Base-by-base conservation (phyloP, 2,329 filamentous ascomycete genomes). In the Penicillium sp. region DNA sequence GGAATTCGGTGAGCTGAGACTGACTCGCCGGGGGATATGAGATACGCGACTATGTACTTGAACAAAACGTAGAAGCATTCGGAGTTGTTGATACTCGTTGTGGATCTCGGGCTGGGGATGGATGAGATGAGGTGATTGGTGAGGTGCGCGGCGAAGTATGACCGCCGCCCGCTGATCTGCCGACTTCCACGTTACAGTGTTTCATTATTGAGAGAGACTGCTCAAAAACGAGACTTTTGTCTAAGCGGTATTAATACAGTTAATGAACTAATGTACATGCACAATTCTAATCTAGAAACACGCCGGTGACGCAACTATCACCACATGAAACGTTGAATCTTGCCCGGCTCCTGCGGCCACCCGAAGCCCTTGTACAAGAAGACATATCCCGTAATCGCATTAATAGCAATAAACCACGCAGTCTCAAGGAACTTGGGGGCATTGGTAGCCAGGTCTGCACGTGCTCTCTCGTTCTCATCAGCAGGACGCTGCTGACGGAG, bases 291-390 rank as follows among this genome's bases (percentile, higher is more conserved):
- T 7, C 6, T 28, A 28, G n/a, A 41, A 5, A 8, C 14, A n/a
- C 13, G 9, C 36, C 13, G 8, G 39, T n/a, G 24, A 10, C 11
- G 27, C 20, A 35, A n/a, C 10, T 14, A 39, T 55, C 58, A 83
- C 80, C 80, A 85, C 74, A 85, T 79, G 60, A 85, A 85, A 45
- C 82, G 73, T 69, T 85, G 82, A 27, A 80, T 63, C 54, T 74
- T 77, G 2, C 79, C 81, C 18, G 80, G 80, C 62, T 85, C 82
- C 58, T 79, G 79, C 2, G 74, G 67, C 82, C 82, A 85, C 48
- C 74, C 71, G 55, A 85, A 85, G 0, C 77, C 79, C 61, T 74
- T 71, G 51, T 81, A 75, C 49, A 85, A 57, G 65, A 85, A 85
- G 7, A 80, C 66, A 58, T 82, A 82, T 11, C 78, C 77, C 0